phyloP scores from a whole-genome alignment of 1,139 yeast species.

The Debaryomyces singareniensis region DNA sequence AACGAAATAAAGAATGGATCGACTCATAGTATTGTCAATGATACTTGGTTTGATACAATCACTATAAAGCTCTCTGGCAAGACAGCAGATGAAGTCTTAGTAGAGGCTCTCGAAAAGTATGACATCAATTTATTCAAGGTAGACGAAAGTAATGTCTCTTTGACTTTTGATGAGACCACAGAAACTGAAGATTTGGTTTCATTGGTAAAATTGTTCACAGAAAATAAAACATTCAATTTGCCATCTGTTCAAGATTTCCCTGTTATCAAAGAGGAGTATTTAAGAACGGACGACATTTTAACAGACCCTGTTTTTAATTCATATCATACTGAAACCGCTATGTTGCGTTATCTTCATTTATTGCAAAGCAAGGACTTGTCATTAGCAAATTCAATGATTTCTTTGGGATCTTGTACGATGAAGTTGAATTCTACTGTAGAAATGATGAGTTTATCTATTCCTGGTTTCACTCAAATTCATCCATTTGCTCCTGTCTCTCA shows the following conservation, averaged over 20 bases:
- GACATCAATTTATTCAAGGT: conserved; percentile 76
- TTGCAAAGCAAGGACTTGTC: conserved; percentile 88
- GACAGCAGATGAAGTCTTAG: conserved; percentile 50
- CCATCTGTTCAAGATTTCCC: conserved; percentile 34
- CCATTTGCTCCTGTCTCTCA: conserved; percentile 91
- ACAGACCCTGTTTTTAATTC: conserved; percentile 75
- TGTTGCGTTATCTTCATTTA: conserved; percentile 83
- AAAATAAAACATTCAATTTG: conserved; percentile 12
- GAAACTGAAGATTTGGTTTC: conserved; percentile 53
- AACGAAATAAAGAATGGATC: conserved; percentile 36
- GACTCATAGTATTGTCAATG: conserved; percentile 48
- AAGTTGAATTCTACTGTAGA: conserved; percentile 91
- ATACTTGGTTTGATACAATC: conserved; percentile 82
- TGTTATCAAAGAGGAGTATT: conserved; percentile 44
- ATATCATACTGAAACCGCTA: conserved; percentile 90
- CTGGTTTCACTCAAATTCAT: conserved; percentile 81
- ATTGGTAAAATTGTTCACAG: conserved; percentile 55
- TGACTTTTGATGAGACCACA: conserved; percentile 85
- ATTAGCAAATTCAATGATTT: conserved; percentile 93
- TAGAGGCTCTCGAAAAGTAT: conserved; percentile 51
- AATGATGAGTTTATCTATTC: conserved; percentile 93
- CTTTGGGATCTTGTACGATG: conserved; percentile 97
- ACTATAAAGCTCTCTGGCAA: conserved; percentile 53
- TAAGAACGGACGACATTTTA: conserved; percentile 60
- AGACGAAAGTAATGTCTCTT: conserved; percentile 53